Percentiles rank a stretch among this genome's conserved stretches.
Evolutionary conservation across 345 rosid species (phyloP).

Genomic region (Nephelium lappaceum): DNA sequence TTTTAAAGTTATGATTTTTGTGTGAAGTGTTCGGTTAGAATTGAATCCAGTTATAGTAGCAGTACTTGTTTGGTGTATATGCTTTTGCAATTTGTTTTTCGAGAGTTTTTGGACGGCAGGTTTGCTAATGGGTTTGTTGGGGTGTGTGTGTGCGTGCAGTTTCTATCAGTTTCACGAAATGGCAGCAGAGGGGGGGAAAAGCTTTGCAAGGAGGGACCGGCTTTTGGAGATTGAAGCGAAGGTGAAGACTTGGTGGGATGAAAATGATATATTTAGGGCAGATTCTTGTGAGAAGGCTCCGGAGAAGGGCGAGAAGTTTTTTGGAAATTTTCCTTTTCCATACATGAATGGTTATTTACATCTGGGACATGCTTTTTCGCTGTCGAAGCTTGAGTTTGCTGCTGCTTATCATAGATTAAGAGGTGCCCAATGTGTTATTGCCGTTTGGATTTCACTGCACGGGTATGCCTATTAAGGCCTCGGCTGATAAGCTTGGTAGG

Average conservation of each 20-base stretch:
- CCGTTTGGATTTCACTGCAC: conserved; percentile 96
- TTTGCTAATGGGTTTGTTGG: not conserved
- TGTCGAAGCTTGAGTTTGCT: conserved; percentile 88
- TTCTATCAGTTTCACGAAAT: conserved; percentile 44
- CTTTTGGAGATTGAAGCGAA: conserved; percentile 65
- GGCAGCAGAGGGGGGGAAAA: conserved; percentile 73
- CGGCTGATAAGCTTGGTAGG: conserved; percentile 85
- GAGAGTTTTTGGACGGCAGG: not conserved
- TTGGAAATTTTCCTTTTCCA: conserved; percentile 77
- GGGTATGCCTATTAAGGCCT: conserved; percentile 97
- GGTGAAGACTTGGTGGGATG: conserved; percentile 68
- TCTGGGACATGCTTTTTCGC: conserved; percentile 79
- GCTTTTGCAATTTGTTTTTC: too few relatives aligned
- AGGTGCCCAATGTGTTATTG: conserved; percentile 81
- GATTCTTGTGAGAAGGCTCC: conserved; percentile 56
- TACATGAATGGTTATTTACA: conserved; percentile 87
- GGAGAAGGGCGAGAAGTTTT: conserved; percentile 66
- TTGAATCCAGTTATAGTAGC: too few relatives aligned
- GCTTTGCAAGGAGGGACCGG: conserved; percentile 76
- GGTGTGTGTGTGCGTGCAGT: conserved; percentile 26
- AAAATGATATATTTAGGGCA: conserved; percentile 64
- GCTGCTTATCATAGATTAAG: conserved; percentile 87
- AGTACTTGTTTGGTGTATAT: too few relatives aligned
- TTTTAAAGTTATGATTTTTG: not conserved
- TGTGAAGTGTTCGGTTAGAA: not conserved